phyloP scores from a whole-genome alignment of 306 rosid species.

The Cicer bijugum region DNA sequence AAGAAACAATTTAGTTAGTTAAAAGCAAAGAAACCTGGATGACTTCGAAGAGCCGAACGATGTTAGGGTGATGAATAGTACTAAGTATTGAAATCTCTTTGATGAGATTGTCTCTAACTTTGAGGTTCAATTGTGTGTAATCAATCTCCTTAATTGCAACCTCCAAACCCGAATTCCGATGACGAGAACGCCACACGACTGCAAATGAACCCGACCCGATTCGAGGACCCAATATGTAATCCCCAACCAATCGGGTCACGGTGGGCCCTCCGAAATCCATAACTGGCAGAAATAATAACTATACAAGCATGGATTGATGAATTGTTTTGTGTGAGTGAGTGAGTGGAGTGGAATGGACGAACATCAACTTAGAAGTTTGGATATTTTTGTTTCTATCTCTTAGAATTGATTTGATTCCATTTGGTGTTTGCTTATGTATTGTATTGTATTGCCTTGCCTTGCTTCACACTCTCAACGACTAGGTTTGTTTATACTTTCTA shows the following conservation, averaged over 20 bases:
- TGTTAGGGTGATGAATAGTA: slow-evolving; percentile 82
- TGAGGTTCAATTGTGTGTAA: slow-evolving; percentile 58
- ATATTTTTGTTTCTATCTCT: background rate
- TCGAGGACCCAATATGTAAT: slow-evolving; percentile 75
- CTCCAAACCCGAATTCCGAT: slow-evolving; percentile 75
- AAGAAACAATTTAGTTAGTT: background rate
- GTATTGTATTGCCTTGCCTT: no score
- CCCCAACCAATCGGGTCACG: slow-evolving; percentile 59
- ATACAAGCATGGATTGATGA: background rate
- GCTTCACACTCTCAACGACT: no score
- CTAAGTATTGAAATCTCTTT: slow-evolving; percentile 87
- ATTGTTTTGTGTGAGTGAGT: background rate
- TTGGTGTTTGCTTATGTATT: no score
- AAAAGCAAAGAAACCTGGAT: slow-evolving; percentile 53
- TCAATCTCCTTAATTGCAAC: slow-evolving; percentile 89
- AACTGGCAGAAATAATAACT: background rate
- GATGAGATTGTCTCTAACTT: slow-evolving; percentile 72
- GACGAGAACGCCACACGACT: slow-evolving; percentile 75
- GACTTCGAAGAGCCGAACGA: slow-evolving; percentile 70
- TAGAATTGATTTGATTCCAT: background rate
- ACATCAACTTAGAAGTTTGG: background rate
- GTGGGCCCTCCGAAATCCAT: slow-evolving; percentile 59
- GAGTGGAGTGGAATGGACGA: slow-evolving; percentile 9
- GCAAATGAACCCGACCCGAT: slow-evolving; percentile 95
- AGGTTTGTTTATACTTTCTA: no score